Evolutionary conservation across 192 early-diverging fungal genomes (phyloP), one percentile per base, ranked within the genome.

Genomic region (Rhizoclosmatium globosum): DNA sequence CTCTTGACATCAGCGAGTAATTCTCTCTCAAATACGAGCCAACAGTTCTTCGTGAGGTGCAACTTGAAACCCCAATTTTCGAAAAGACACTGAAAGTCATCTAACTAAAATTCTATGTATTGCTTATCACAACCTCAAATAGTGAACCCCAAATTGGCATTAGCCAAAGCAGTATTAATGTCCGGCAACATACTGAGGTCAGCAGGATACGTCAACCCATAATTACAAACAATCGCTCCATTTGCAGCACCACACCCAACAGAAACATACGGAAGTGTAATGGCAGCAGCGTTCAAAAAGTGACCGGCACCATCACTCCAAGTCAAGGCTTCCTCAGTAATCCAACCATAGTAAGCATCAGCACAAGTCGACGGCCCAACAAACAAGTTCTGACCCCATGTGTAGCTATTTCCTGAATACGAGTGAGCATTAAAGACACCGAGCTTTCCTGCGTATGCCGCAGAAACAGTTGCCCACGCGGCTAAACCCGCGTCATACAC

Each of bases 321-420:
- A 23, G 31, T 42, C 4, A 68, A 21, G 4, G 70, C 70, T 72
- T 72, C 70, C 13, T 13, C 11, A 7, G 70, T 72, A 23, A 72
- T 50, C 70, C 70, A 72, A n/a, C 70, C 70, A 17, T 50, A n/a
- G 39, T 72, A 72, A 4, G 70, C 70, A 39, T 57, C 53, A 11
- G 48, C 70, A 56, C 70, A 72, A n/a, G 48, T 57, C 17, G 7
- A 4, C n/a, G n/a, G 19, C 3, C 70, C 70, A 42, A n/a, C n/a
- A 38, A 57, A 72, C 47, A 72, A 47, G 70, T 72, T 72, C 31
- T 72, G 70, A 9, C 48, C 70, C 47, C 47, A 57, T n/a, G 48
- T n/a, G 6, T 7, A 31, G 1, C 53, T 39, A 31, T 21, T 21
- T 3, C 48, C 70, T 15, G 70, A 72, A 50, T 68, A 43, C 4